Percentiles rank a stretch among this genome's conserved stretches.
phyloP scores from a whole-genome alignment of 2,329 filamentous ascomycete genomes.

The Claviceps monticola region DNA sequence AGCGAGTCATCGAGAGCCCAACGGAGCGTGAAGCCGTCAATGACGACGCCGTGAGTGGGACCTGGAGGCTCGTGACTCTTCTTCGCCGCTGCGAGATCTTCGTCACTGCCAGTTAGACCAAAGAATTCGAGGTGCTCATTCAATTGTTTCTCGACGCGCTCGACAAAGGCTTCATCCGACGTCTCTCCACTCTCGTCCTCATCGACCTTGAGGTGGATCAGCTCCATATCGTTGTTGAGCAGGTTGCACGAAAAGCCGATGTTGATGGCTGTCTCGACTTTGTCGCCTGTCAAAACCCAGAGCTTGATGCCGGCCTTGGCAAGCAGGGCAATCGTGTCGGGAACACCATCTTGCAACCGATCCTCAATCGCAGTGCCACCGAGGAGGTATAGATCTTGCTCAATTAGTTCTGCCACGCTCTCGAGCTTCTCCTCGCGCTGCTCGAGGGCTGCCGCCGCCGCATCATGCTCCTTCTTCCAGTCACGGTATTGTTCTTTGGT shows the following conservation, averaged over 20 bases:
- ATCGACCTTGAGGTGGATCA: conserved; percentile 76
- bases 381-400: conserved; percentile 74
- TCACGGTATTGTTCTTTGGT: conserved; percentile 67
- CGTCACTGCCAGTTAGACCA: conserved; percentile 67
- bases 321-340: conserved; percentile 84
- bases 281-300: conserved; percentile 96
- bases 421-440: conserved; percentile 90
- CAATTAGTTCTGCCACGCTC: conserved; percentile 75
- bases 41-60: conserved; percentile 81
- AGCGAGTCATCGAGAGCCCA: conserved; percentile 70
- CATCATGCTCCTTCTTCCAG: conserved; percentile 80
- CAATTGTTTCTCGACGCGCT: conserved; percentile 53
- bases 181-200: conserved; percentile 49
- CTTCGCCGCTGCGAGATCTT: conserved; percentile 67
- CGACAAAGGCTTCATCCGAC: conserved; percentile 34
- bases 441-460: conserved; percentile 69
- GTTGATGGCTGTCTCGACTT: conserved; percentile 98
- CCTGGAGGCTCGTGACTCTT: conserved; percentile 75
- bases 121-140: conserved; percentile 62
- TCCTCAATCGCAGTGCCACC: conserved; percentile 97
- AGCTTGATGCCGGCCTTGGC: conserved; percentile 93
- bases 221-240: conserved; percentile 93
- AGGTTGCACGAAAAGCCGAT: conserved; percentile 98
- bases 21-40: conserved; percentile 88
- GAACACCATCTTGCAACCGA: conserved; percentile 88